These are phyloP conservation scores for Acanthamoeba triangularis DNA, from an alignment of 208 protist species.

Conservation along the genomic window DNA sequence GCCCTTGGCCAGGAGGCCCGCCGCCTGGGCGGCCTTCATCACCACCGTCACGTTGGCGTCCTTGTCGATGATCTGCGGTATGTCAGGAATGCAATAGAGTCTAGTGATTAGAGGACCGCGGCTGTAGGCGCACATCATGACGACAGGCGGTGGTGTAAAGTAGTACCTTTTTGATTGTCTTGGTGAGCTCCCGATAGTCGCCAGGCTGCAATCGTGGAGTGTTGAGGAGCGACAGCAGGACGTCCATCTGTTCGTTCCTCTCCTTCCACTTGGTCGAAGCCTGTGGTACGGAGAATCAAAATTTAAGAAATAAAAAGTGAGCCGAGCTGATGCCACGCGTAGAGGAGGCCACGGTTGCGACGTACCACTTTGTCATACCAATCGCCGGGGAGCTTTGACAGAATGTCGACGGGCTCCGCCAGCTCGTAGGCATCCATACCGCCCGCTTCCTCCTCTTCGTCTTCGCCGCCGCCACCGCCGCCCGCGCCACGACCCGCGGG, in stretches of 20 bases:
- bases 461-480: constrained; percentile 50
- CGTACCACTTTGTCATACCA: constrained; percentile 78
- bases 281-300: too few species aligned
- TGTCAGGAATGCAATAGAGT: too few species aligned
- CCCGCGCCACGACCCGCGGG: neutral
- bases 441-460: constrained; percentile 45
- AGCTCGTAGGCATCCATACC: constrained; percentile 79
- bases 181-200: constrained; percentile 77
- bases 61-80: constrained; percentile 61
- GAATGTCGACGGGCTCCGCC: constrained; percentile 77
- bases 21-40: constrained; percentile 43
- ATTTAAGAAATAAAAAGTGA: too few species aligned
- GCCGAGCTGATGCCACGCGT: too few species aligned
- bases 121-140: too few species aligned
- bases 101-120: too few species aligned
- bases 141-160: too few species aligned
- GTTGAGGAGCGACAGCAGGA: neutral
- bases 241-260: constrained; percentile 83
- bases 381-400: constrained; percentile 51
- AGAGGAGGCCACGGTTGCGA: too few species aligned
- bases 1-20: constrained; percentile 64
- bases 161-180: constrained; percentile 79
- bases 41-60: constrained; percentile 83
- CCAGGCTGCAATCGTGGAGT: constrained; percentile 60
- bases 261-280: constrained; percentile 80